These are phyloP conservation scores for Coemansia asiatica DNA, from an alignment of 192 early-diverging fungal species.

Conservation along the genomic window DNA sequence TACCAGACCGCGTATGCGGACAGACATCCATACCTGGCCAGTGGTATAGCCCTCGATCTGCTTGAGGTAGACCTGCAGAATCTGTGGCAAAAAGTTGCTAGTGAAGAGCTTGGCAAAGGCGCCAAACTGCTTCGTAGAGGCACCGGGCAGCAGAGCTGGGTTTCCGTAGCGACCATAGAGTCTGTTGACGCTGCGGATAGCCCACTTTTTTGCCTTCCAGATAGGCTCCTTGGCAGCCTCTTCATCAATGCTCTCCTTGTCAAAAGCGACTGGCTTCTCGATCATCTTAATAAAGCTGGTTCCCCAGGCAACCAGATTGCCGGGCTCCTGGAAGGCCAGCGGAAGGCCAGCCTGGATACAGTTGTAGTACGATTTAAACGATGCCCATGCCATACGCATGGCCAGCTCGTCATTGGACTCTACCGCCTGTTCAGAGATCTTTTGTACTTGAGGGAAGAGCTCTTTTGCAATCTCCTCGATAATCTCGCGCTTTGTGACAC, in stretches of 20 bases:
- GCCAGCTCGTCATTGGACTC: slow-evolving; percentile 68
- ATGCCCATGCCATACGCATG: slow-evolving; percentile 79
- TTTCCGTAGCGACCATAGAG: slow-evolving; percentile 77
- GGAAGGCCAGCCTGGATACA: slow-evolving; percentile 63
- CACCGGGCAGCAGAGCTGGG: slow-evolving; percentile 61
- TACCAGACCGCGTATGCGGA: slow-evolving; percentile 67
- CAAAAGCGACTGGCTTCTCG: slow-evolving; percentile 64
- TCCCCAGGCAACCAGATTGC: slow-evolving; percentile 83
- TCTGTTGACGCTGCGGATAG: slow-evolving; percentile 82
- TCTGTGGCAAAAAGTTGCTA: slow-evolving; percentile 87
- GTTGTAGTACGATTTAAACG: slow-evolving; percentile 79
- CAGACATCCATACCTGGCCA: slow-evolving; percentile 71
- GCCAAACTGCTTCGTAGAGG: slow-evolving; percentile 48
- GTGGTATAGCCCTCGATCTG: slow-evolving; percentile 78
- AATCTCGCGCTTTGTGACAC: slow-evolving; percentile 61
- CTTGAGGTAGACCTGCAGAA: slow-evolving; percentile 79
- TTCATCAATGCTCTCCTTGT: slow-evolving; percentile 59
- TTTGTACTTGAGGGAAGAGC: slow-evolving; percentile 75
- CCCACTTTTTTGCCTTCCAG: slow-evolving; percentile 97
- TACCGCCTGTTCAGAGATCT: slow-evolving; percentile 69
- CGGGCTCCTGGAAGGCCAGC: slow-evolving; percentile 61
- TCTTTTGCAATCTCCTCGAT: slow-evolving; percentile 70
- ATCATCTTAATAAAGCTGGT: slow-evolving; percentile 81
- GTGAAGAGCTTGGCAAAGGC: slow-evolving; percentile 82
- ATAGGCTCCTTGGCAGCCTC: slow-evolving; percentile 80